A percentile compares a stretch with the other conserved stretches of the same genome.
These are phyloP conservation scores for Serendipita vermifera DNA, from an alignment of 768 basidiomycete genomes.

Conservation along the genomic window DNA sequence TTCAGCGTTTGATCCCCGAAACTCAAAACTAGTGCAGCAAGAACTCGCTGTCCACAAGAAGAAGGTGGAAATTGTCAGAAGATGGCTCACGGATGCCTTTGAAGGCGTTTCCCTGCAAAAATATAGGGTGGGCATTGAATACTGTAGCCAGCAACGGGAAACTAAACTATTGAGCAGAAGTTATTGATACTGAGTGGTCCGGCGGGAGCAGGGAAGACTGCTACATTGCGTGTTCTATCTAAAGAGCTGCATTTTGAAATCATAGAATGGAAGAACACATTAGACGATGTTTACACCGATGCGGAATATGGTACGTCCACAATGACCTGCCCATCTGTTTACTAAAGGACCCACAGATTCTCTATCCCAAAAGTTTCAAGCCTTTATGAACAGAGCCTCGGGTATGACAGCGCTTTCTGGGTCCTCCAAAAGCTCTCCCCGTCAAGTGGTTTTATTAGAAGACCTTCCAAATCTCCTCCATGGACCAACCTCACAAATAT, in stretches of 20 bases:
- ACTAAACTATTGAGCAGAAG: conserved; percentile 35
- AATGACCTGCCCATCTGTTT: background rate
- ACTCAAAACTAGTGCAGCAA: conserved; percentile 29
- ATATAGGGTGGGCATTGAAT: conserved; percentile 47
- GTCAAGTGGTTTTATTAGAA: conserved; percentile 66
- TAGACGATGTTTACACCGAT: conserved; percentile 36
- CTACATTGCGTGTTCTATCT: conserved; percentile 64
- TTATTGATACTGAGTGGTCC: conserved; percentile 79
- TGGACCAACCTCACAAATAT: conserved; percentile 47
- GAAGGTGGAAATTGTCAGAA: conserved; percentile 65
- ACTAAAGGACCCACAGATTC: conserved; percentile 29
- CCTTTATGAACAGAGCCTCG: conserved; percentile 59
- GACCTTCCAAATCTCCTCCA: conserved; percentile 87
- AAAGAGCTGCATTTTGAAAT: conserved; percentile 65
- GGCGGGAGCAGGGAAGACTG: conserved; percentile 82
- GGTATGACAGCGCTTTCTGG: conserved; percentile 44
- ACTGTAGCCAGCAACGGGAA: background rate
- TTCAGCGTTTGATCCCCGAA: background rate
- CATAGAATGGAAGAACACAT: conserved; percentile 70
- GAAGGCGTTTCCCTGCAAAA: conserved; percentile 51
- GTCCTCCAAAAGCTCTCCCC: conserved; percentile 18
- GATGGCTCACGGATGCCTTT: conserved; percentile 63
- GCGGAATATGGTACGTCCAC: conserved; percentile 12
- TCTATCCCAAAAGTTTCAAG: conserved; percentile 47
- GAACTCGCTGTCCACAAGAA: conserved; percentile 68